These are phyloP conservation scores for Fraxinus anomala DNA, from an alignment of 257 asterid species.

Conservation along the genomic window DNA sequence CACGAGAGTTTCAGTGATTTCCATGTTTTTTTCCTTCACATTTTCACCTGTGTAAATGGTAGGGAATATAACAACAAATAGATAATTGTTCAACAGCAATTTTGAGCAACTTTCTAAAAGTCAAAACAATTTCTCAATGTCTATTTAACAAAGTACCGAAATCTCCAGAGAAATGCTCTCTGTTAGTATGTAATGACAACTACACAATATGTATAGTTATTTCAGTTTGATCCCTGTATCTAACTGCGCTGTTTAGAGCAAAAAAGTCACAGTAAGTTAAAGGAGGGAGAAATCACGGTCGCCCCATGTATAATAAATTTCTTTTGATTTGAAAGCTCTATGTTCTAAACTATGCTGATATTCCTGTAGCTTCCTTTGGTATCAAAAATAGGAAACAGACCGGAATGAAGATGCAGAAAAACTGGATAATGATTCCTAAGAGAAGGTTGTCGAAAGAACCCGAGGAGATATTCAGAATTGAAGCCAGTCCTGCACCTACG, in stretches of 20 bases:
- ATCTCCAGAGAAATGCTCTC: not conserved
- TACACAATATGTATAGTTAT: not conserved
- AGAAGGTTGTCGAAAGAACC: constrained; percentile 78
- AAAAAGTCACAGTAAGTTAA: constrained; percentile 21
- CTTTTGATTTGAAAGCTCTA: constrained; percentile 4
- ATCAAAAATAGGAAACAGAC: constrained; percentile 67
- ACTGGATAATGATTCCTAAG: constrained; percentile 60
- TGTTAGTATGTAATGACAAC: not conserved
- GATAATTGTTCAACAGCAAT: not conserved
- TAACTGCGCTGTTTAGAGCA: constrained; percentile 23
- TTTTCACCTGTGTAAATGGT: no score
- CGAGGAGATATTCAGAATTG: constrained; percentile 74
- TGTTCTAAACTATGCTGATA: constrained; percentile 59
- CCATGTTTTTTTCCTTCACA: no score
- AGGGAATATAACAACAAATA: no score
- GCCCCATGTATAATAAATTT: constrained; percentile 6
- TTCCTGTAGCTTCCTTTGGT: constrained; percentile 84
- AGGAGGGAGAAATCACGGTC: not conserved
- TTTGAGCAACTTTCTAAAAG: not conserved
- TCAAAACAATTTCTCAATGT: not conserved
- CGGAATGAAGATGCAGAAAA: constrained; percentile 68
- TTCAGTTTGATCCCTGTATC: constrained; percentile 22
- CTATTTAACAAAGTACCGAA: not conserved
- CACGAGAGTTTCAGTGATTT: no score
- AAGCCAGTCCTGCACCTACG: constrained; percentile 83